A percentile compares a stretch with the other conserved stretches of the same genome.
phyloP scores from a whole-genome alignment of 805 yeast genomes.

The Ogataea degrootiae region DNA sequence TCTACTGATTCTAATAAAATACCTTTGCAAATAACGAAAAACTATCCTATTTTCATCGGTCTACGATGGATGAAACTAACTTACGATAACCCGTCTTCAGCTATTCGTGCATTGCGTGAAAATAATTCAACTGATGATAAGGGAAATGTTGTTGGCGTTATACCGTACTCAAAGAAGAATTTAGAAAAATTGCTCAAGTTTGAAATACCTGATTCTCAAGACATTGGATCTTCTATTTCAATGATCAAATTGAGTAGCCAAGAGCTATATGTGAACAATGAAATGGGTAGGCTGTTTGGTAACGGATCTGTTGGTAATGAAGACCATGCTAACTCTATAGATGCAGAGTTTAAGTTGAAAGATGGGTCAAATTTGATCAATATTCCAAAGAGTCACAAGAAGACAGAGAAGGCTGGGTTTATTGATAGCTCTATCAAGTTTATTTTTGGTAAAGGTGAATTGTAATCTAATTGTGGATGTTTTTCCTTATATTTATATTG shows the following conservation, averaged over 20 bases:
- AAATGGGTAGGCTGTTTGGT: constrained; percentile 11
- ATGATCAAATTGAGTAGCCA: constrained; percentile 10
- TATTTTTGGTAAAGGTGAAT: constrained; percentile 18
- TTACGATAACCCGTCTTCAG: constrained; percentile 68
- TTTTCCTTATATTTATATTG: neutral
- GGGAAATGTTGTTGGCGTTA: constrained; percentile 49
- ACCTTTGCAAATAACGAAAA: constrained; percentile 14
- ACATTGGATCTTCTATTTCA: constrained; percentile 39
- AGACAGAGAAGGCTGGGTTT: constrained; percentile 10
- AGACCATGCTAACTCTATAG: constrained; percentile 7
- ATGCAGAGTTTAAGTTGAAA: constrained; percentile 30
- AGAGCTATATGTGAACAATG: constrained; percentile 9
- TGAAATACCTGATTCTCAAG: constrained; percentile 39
- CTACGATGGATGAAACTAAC: constrained; percentile 90
- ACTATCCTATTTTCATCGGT: constrained; percentile 74
- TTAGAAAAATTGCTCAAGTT: constrained; percentile 54
- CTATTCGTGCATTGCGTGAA: constrained; percentile 79
- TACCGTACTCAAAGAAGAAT: constrained; percentile 59
- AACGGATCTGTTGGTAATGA: constrained; percentile 4
- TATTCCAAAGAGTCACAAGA: constrained; percentile 13
- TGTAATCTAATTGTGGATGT: constrained; percentile 1
- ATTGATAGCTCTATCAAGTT: constrained; percentile 12
- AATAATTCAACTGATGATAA: constrained; percentile 73
- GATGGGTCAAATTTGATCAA: constrained; percentile 40
- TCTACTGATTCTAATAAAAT: neutral